A percentile compares a stretch with the other conserved stretches of the same genome.
These are phyloP conservation scores for Glycine tomentella DNA, from an alignment of 306 rosid genomes.

Conservation along the genomic window DNA sequence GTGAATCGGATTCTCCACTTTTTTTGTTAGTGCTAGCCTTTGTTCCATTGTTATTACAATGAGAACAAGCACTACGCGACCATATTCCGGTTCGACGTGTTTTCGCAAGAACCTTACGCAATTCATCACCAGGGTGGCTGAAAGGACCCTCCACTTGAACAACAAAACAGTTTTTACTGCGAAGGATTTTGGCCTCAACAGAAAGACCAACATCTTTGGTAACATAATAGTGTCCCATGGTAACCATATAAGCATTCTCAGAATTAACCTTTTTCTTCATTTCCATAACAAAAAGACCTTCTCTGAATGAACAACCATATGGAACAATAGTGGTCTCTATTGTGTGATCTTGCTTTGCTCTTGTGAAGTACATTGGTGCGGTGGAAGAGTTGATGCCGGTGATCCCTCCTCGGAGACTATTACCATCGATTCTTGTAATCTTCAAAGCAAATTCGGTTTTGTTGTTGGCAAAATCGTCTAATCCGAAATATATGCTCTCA, in stretches of 20 bases:
- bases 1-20: constrained; percentile 9
- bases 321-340: constrained; percentile 19
- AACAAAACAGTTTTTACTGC: constrained; percentile 14
- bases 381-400: constrained; percentile 8
- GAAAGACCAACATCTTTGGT: constrained; percentile 43
- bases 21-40: background rate
- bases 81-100: constrained; percentile 9
- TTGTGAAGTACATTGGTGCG: background rate
- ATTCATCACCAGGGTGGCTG: constrained; percentile 35
- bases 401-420: constrained; percentile 37
- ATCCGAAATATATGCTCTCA: constrained; percentile 29
- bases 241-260: constrained; percentile 10
- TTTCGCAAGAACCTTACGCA: constrained; percentile 37
- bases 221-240: constrained; percentile 42
- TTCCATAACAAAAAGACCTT: constrained; percentile 39
- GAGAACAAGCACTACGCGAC: constrained; percentile 45
- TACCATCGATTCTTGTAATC: constrained; percentile 5
- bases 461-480: constrained; percentile 13
- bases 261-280: constrained; percentile 25
- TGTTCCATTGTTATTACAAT: background rate
- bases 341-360: constrained; percentile 3
- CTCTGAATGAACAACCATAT: constrained; percentile 2
- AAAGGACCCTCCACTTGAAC: constrained; percentile 43
- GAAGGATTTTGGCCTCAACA: constrained; percentile 32
- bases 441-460: constrained; percentile 17